Percentiles rank a stretch among this genome's conserved stretches.
These are phyloP conservation scores for Globisporangium parvum DNA, from an alignment of 352 stramenopile species.

Conservation along the genomic window DNA sequence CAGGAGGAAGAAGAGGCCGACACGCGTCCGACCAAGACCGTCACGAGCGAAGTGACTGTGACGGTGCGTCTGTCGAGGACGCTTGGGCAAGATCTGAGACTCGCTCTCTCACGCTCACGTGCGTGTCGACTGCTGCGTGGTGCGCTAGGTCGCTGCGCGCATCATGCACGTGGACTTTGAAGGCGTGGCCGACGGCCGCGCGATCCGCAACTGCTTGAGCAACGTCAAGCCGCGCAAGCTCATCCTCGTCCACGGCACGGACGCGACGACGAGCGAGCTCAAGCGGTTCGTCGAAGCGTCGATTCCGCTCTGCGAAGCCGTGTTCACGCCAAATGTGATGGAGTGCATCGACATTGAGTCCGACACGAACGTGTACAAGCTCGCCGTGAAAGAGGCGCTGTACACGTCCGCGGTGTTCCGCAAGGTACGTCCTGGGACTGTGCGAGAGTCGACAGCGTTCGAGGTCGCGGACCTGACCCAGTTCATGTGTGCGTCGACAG, in stretches of 20 bases:
- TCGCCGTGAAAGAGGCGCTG: slow-evolving; percentile 81
- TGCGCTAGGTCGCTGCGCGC: slow-evolving; percentile 55
- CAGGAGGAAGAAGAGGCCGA: slow-evolving; percentile 55
- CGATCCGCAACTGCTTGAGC: slow-evolving; percentile 84
- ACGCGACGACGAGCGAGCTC: slow-evolving; percentile 71
- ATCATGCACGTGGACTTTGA: slow-evolving; percentile 84
- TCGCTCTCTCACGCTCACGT: not conserved
- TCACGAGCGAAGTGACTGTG: slow-evolving; percentile 63
- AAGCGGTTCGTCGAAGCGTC: slow-evolving; percentile 81
- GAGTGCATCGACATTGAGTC: slow-evolving; percentile 90
- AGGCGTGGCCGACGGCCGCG: slow-evolving; percentile 72
- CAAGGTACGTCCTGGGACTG: slow-evolving; percentile 38
- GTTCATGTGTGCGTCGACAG: slow-evolving; percentile 14
- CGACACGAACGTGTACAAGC: slow-evolving; percentile 88
- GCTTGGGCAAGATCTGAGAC: not conserved
- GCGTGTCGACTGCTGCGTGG: not conserved
- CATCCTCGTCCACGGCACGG: slow-evolving; percentile 81
- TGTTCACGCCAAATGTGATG: slow-evolving; percentile 84
- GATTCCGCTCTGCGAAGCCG: slow-evolving; percentile 79
- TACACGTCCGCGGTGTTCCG: slow-evolving; percentile 81
- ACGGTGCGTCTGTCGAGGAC: slow-evolving; percentile 23
- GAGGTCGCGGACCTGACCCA: too few species aligned
- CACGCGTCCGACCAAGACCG: slow-evolving; percentile 73
- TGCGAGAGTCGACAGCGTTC: too few species aligned
- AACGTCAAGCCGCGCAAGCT: slow-evolving; percentile 88